phyloP scores from a whole-genome alignment of 345 rosid species.

The Corchorus olitorius region DNA sequence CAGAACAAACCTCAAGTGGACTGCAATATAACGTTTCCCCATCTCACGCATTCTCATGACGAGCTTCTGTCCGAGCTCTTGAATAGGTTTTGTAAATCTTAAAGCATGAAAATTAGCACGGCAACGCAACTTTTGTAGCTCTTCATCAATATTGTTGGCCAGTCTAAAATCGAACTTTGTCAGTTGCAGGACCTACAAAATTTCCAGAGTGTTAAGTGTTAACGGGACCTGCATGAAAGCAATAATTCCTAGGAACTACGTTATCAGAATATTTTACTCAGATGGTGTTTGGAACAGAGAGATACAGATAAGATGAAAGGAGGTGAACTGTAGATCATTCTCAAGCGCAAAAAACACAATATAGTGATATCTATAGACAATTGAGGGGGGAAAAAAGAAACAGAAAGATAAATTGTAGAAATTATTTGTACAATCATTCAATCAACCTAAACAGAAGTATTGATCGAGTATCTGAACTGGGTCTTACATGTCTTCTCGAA shows the following conservation, averaged over 20 bases:
- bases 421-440: neutral
- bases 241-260: neutral
- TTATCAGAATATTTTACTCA: neutral
- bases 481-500: conserved; percentile 56
- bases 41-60: conserved; percentile 76
- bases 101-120: conserved; percentile 90
- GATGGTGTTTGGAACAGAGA: neutral
- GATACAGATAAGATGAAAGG: conserved; percentile 1
- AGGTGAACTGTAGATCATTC: neutral
- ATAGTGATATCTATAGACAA: neutral
- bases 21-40: conserved; percentile 81
- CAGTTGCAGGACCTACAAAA: conserved; percentile 90
- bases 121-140: conserved; percentile 92
- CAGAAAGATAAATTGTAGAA: neutral
- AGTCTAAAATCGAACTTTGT: conserved; percentile 98
- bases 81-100: conserved; percentile 85
- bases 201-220: conserved; percentile 16
- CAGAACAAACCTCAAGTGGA: conserved; percentile 78
- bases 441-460: neutral
- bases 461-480: neutral
- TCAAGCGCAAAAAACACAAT: neutral
- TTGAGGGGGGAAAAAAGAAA: neutral
- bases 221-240: neutral
- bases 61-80: conserved; percentile 70
- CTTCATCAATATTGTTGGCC: conserved; percentile 81